Evolutionary conservation across 1,284 basidiomycete species (phyloP).

Genomic region (Cryptococcus sp.): DNA sequence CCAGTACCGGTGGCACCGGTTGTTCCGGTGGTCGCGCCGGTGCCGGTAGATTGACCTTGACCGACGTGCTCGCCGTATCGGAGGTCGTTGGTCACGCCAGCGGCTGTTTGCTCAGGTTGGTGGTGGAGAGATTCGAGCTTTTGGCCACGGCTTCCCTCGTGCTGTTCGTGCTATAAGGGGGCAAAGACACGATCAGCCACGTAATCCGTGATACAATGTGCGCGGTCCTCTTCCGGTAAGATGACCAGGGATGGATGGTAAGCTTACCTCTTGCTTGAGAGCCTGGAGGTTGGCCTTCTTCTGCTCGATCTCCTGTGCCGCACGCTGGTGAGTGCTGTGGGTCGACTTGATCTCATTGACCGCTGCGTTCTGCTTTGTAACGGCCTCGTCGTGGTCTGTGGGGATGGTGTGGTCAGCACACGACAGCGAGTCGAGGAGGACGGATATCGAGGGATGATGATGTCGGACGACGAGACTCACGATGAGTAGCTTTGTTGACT

Average conservation of each 20-base stretch:
- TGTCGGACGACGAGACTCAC: conserved; percentile 22
- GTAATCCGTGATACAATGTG: neutral
- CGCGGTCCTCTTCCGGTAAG: neutral
- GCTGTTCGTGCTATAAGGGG: conserved; percentile 17
- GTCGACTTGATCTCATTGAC: conserved; percentile 27
- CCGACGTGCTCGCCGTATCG: conserved; percentile 12
- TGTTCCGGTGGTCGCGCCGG: neutral
- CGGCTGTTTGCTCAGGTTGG: conserved; percentile 12
- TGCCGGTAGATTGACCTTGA: neutral
- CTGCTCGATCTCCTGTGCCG: conserved; percentile 25
- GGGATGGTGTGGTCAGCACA: neutral
- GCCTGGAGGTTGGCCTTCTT: conserved; percentile 35
- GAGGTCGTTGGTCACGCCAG: conserved; percentile 12
- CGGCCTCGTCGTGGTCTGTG: conserved; percentile 37
- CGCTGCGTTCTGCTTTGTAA: conserved; percentile 27
- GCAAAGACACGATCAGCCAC: conserved; percentile 2
- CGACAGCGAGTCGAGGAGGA: neutral
- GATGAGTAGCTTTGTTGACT: conserved; percentile 36
- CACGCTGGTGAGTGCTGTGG: conserved; percentile 27
- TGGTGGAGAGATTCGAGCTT: conserved; percentile 24
- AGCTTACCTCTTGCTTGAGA: conserved; percentile 27
- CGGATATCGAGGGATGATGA: neutral
- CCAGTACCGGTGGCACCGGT: no score
- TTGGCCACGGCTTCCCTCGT: conserved; percentile 22
- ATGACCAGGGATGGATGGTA: neutral